phyloP scores from a whole-genome alignment of 192 early-diverging fungal species.

The Dispira parvispora region DNA sequence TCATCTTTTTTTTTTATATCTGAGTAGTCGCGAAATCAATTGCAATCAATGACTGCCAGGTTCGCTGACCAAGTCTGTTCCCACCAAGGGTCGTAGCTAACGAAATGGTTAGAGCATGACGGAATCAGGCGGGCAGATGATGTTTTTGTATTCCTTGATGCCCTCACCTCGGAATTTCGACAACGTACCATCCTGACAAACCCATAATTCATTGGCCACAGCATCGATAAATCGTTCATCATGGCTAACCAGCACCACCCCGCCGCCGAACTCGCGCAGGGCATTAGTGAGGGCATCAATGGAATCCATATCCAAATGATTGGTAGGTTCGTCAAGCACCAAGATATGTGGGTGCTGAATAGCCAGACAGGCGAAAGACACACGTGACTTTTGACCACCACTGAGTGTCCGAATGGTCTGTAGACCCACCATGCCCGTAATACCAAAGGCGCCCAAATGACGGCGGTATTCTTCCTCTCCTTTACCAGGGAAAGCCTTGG shows the following conservation, averaged over 20 bases:
- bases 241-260: slow-evolving; percentile 92
- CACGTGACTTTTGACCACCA: slow-evolving; percentile 91
- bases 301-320: slow-evolving; percentile 77
- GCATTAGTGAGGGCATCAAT: slow-evolving; percentile 88
- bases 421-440: slow-evolving; percentile 89
- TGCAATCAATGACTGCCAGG: too few species aligned
- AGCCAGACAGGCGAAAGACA: slow-evolving; percentile 92
- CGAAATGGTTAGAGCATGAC: slow-evolving; percentile 3
- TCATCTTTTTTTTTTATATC: too few species aligned
- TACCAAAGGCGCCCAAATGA: slow-evolving; percentile 84
- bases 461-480: slow-evolving; percentile 92
- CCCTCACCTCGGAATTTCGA: slow-evolving; percentile 71
- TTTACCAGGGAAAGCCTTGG: slow-evolving; percentile 73
- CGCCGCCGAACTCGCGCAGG: slow-evolving; percentile 76
- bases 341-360: slow-evolving; percentile 81
- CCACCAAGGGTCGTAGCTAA: too few species aligned
- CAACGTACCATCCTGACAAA: slow-evolving; percentile 73
- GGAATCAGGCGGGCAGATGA: slow-evolving; percentile 28
- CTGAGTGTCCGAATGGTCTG: slow-evolving; percentile 88
- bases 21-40: too few species aligned
- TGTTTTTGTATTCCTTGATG: slow-evolving; percentile 64
- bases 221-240: slow-evolving; percentile 89
- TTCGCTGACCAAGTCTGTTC: too few species aligned
- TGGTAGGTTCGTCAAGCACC: slow-evolving; percentile 96
- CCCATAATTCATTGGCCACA: slow-evolving; percentile 82